These are phyloP conservation scores for Paradendryphiella salina DNA, from an alignment of 2,329 filamentous ascomycete species.

Conservation along the genomic window DNA sequence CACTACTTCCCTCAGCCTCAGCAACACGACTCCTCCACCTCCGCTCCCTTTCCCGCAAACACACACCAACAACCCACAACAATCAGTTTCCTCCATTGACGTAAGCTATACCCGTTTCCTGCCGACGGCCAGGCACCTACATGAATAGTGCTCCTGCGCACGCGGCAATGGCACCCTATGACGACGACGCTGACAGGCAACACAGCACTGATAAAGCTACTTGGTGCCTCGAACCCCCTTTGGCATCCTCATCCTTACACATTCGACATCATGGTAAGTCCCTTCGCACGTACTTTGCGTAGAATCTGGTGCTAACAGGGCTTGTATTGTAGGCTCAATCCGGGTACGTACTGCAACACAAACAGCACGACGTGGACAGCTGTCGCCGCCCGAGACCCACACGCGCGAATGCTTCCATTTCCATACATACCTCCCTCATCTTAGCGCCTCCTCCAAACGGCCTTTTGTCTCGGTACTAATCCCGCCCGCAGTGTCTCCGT, in stretches of 20 bases:
- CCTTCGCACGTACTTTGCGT: neutral
- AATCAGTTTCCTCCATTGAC: constrained; percentile 28
- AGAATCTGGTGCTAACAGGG: constrained; percentile 21
- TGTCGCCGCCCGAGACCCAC: constrained; percentile 15
- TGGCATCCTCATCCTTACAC: constrained; percentile 26
- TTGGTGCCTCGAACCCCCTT: constrained; percentile 25
- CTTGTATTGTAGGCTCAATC: constrained; percentile 48
- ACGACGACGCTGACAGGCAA: constrained; percentile 47
- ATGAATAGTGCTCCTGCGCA: constrained; percentile 9
- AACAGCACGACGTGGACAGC: constrained; percentile 20
- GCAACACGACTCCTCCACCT: constrained; percentile 29
- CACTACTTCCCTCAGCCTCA: constrained; percentile 30
- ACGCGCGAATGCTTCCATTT: constrained; percentile 10
- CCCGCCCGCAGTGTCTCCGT: constrained; percentile 65
- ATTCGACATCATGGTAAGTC: constrained; percentile 44
- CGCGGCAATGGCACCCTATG: constrained; percentile 29
- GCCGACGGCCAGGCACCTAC: constrained; percentile 28
- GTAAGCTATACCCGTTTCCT: constrained; percentile 29
- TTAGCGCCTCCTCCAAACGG: neutral
- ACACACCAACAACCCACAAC: constrained; percentile 19
- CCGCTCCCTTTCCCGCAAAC: constrained; percentile 23
- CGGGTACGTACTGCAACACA: constrained; percentile 44
- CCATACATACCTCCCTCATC: constrained; percentile 8
- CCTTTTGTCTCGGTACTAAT: constrained; percentile 19
- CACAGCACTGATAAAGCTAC: constrained; percentile 42